Conservation (phyloP, 2,329 filamentous ascomycete species). For the Aspergillus sergii region DNA sequence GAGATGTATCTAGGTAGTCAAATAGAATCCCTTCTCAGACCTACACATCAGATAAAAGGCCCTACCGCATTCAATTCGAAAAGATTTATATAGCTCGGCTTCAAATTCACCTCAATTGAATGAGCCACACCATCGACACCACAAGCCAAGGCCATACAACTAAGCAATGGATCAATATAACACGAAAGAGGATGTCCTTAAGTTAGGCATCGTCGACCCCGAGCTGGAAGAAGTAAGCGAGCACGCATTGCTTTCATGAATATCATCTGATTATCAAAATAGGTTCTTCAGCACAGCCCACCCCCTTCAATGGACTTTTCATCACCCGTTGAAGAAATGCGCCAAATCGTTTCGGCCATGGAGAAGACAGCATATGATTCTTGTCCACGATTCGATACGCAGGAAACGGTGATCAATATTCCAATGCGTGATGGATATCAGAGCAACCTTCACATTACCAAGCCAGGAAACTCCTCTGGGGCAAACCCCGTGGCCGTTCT, state of each 20-base stretch:
- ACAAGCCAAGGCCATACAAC: not conserved
- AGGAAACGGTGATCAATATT: not conserved
- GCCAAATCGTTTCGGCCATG: not conserved
- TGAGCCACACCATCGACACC: not conserved
- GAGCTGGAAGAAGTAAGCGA: not conserved
- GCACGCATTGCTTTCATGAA: not conserved
- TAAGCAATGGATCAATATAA: not conserved
- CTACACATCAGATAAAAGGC: no score
- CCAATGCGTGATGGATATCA: not conserved
- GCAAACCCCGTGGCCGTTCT: not conserved
- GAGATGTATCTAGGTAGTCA: no score
- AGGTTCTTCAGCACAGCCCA: not conserved
- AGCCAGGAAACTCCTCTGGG: not conserved
- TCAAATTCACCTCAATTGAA: not conserved
- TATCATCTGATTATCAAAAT: not conserved
- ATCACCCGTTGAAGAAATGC: not conserved
- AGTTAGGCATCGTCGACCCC: not conserved
- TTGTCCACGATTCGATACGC: not conserved
- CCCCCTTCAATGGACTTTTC: not conserved
- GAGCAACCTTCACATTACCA: not conserved
- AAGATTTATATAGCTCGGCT: no score
- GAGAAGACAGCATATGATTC: not conserved
- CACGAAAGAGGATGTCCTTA: not conserved
- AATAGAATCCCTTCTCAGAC: no score
- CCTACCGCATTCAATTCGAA: no score